phyloP scores from a whole-genome alignment of 176 grass and related monocot species.

The Cenchrus purpureus region DNA sequence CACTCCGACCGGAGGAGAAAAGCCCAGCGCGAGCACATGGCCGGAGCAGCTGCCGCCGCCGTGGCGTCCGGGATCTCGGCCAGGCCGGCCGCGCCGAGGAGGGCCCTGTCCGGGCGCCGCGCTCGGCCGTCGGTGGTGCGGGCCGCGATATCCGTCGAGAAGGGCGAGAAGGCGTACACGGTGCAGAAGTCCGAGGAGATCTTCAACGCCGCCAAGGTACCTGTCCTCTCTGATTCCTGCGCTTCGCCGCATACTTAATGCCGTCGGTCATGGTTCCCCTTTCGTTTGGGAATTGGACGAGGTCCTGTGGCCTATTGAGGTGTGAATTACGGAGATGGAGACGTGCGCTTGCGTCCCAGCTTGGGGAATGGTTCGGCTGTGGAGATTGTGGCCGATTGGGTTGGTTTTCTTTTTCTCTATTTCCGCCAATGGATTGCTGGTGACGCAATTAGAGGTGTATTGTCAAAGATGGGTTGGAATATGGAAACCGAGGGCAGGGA shows the following conservation, averaged over 20 bases:
- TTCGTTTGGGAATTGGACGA: not conserved
- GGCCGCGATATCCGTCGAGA: constrained; percentile 72
- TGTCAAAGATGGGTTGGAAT: not conserved
- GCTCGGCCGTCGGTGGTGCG: constrained; percentile 30
- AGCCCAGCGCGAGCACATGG: constrained; percentile 6
- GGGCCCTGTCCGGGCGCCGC: not conserved
- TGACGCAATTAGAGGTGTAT: not conserved
- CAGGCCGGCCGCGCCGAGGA: constrained; percentile 3
- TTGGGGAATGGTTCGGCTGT: not conserved
- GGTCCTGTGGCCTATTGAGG: not conserved
- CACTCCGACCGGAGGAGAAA: not conserved
- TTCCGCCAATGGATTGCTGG: not conserved
- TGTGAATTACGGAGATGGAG: constrained; percentile 24
- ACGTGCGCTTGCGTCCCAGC: constrained; percentile 13
- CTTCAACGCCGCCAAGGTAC: constrained; percentile 83
- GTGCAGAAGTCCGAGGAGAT: constrained; percentile 86
- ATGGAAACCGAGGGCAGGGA: not conserved
- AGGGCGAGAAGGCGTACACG: constrained; percentile 56
- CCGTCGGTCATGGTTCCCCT: not conserved
- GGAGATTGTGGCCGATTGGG: constrained; percentile 1
- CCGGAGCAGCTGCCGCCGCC: constrained; percentile 44
- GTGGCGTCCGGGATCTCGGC: constrained; percentile 43
- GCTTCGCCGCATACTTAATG: not conserved
- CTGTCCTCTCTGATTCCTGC: not conserved
- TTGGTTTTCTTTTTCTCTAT: not conserved